Evolutionary conservation across 495 filamentous ascomycete species (phyloP).

Genomic region (Xylaria bambusicola): DNA sequence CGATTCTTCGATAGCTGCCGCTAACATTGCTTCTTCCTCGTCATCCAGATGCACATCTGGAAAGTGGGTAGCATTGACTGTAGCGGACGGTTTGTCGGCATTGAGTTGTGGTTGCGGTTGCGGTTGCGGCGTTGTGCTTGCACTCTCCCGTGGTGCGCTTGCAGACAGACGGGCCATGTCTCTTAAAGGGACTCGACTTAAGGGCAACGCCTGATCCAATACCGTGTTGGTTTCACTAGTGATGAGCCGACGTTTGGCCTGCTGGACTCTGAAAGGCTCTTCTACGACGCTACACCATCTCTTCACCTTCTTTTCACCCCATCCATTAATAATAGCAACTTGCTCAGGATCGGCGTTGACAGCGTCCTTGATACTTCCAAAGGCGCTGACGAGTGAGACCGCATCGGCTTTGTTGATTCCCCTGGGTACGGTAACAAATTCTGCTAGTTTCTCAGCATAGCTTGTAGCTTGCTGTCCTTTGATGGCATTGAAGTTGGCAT

Average conservation of each 20-base stretch:
- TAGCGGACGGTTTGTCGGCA: constrained; percentile 4
- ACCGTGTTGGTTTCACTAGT: constrained; percentile 18
- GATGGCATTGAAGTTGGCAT: constrained; percentile 79
- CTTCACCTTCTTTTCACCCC: constrained; percentile 93
- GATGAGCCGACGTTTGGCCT: constrained; percentile 55
- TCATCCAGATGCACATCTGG: constrained; percentile 37
- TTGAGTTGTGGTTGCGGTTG: constrained; percentile 17
- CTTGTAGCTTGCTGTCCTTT: constrained; percentile 76
- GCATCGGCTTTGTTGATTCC: constrained; percentile 95
- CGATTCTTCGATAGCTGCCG: constrained; percentile 46
- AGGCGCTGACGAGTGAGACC: constrained; percentile 79
- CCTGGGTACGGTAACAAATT: constrained; percentile 87
- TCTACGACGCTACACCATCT: constrained; percentile 78
- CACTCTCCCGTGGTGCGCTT: constrained; percentile 24
- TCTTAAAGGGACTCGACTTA: constrained; percentile 39
- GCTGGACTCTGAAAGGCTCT: constrained; percentile 78
- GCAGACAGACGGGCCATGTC: constrained; percentile 32
- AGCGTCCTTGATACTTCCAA: constrained; percentile 82
- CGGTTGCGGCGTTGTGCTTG: constrained; percentile 25
- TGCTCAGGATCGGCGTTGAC: constrained; percentile 88
- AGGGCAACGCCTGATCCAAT: constrained; percentile 41
- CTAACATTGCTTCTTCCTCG: constrained; percentile 52
- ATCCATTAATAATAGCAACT: constrained; percentile 76
- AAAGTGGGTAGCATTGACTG: constrained; percentile 14
- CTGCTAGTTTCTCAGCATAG: constrained; percentile 86